Evolutionary conservation across 2,329 filamentous ascomycete species (phyloP).

Genomic region (Aspergillus calidoustus): DNA sequence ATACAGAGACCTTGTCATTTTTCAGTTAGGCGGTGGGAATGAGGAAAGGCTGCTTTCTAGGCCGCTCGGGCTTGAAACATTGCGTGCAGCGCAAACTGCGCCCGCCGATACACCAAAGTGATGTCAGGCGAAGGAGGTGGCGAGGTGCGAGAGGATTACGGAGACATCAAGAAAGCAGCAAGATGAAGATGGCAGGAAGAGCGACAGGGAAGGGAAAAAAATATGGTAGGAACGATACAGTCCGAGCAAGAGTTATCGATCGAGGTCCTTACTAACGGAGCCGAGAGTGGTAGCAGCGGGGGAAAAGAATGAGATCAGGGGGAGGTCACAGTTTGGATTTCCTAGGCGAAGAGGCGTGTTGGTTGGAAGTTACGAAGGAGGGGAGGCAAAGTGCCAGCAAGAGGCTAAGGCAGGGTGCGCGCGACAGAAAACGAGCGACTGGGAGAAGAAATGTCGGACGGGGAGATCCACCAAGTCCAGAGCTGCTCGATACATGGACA

Average conservation of each 20-base stretch:
- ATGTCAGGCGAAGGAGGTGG: constrained; percentile 17
- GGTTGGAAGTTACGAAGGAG: constrained; percentile 1
- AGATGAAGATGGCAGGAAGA: not conserved
- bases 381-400: not conserved
- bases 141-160: constrained; percentile 7
- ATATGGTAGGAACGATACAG: not conserved
- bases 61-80: constrained; percentile 21
- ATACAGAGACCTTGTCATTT: constrained; percentile 56
- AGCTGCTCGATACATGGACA: constrained; percentile 2
- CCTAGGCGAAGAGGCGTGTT: not conserved
- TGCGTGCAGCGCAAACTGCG: constrained; percentile 19
- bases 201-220: not conserved
- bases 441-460: not conserved
- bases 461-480: constrained; percentile 18
- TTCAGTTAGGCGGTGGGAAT: constrained; percentile 10
- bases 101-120: constrained; percentile 15
- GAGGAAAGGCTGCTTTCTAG: constrained; percentile 12
- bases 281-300: constrained; percentile 9
- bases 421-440: not conserved
- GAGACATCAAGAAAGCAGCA: constrained; percentile 9
- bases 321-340: constrained; percentile 4
- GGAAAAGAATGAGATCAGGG: constrained; percentile 10
- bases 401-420: not conserved
- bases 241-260: not conserved
- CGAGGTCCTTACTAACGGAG: constrained; percentile 8